Conservation (phyloP, 352 stramenopile species). For the Phytophthora capsici region DNA sequence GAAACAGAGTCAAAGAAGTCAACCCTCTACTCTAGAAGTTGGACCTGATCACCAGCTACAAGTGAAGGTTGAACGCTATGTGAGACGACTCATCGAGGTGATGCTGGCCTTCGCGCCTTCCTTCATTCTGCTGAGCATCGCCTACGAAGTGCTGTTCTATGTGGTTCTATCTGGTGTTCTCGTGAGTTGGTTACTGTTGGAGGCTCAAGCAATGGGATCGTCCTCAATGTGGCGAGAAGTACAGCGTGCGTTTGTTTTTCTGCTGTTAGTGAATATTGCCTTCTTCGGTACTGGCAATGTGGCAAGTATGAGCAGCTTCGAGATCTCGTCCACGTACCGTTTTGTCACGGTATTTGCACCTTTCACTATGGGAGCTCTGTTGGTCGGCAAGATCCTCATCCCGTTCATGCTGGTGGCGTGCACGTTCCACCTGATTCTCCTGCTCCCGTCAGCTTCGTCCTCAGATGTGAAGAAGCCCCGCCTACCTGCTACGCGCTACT, state of each 20-base stretch:
- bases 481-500: slow-evolving; percentile 56
- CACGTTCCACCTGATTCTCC: slow-evolving; percentile 65
- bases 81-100: slow-evolving; percentile 58
- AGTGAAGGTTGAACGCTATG: slow-evolving; percentile 10
- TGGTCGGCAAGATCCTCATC: slow-evolving; percentile 85
- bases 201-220: slow-evolving; percentile 33
- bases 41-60: slow-evolving; percentile 12
- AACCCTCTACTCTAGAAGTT: slow-evolving; percentile 13
- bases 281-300: slow-evolving; percentile 90
- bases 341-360: slow-evolving; percentile 86
- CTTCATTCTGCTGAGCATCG: slow-evolving; percentile 82
- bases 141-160: slow-evolving; percentile 88
- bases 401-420: slow-evolving; percentile 80
- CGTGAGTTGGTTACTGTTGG: slow-evolving; percentile 66
- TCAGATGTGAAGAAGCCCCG: slow-evolving; percentile 10
- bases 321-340: slow-evolving; percentile 86
- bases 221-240: slow-evolving; percentile 45
- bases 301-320: slow-evolving; percentile 87
- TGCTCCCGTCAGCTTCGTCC: slow-evolving; percentile 27
- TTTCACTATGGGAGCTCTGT: slow-evolving; percentile 81
- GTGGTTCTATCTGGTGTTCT: slow-evolving; percentile 62
- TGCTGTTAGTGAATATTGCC: slow-evolving; percentile 82
- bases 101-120: slow-evolving; percentile 64
- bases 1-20: background rate
- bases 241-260: slow-evolving; percentile 79